Percentiles rank a stretch among this genome's conserved stretches.
Evolutionary conservation across 1,284 basidiomycete species (phyloP).

Genomic region (Moesziomyces sp.): DNA sequence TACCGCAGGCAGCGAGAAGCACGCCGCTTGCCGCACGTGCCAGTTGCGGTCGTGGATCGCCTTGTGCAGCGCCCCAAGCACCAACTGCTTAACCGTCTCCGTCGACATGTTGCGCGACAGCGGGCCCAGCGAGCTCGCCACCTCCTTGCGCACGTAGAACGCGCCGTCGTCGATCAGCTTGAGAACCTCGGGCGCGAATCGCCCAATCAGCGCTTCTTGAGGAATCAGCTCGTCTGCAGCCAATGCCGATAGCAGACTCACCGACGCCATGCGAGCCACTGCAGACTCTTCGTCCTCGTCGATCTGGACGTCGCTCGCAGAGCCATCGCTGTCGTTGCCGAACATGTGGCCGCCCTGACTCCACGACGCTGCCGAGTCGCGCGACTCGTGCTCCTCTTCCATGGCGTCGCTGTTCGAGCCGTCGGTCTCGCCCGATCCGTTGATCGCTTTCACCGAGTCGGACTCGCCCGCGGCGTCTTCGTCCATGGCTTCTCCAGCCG

Average conservation of each 20-base stretch:
- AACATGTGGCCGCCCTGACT: slow-evolving; percentile 35
- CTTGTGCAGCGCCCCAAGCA: slow-evolving; percentile 78
- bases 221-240: slow-evolving; percentile 69
- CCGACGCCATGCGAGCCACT: slow-evolving; percentile 86
- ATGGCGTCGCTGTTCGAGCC: slow-evolving; percentile 13
- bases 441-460: not conserved
- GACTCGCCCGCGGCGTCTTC: slow-evolving; percentile 17
- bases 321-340: slow-evolving; percentile 35
- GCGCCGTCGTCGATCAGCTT: slow-evolving; percentile 80
- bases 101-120: slow-evolving; percentile 84
- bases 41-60: slow-evolving; percentile 79
- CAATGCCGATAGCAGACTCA: slow-evolving; percentile 90
- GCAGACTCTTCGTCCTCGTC: slow-evolving; percentile 75
- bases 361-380: slow-evolving; percentile 20
- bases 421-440: not conserved
- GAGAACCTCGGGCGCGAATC: slow-evolving; percentile 84
- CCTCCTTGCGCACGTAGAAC: slow-evolving; percentile 88
- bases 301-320: slow-evolving; percentile 34
- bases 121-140: slow-evolving; percentile 86
- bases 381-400: slow-evolving; percentile 26
- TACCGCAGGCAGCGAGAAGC: slow-evolving; percentile 79
- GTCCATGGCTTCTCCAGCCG: slow-evolving; percentile 28
- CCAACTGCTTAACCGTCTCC: slow-evolving; percentile 73
- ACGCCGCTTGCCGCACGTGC: slow-evolving; percentile 88
- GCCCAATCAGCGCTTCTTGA: slow-evolving; percentile 74